Percentiles rank a stretch among this genome's conserved stretches.
phyloP scores from a whole-genome alignment of 495 filamentous ascomycete genomes.

The Hypoxylon fuscum region DNA sequence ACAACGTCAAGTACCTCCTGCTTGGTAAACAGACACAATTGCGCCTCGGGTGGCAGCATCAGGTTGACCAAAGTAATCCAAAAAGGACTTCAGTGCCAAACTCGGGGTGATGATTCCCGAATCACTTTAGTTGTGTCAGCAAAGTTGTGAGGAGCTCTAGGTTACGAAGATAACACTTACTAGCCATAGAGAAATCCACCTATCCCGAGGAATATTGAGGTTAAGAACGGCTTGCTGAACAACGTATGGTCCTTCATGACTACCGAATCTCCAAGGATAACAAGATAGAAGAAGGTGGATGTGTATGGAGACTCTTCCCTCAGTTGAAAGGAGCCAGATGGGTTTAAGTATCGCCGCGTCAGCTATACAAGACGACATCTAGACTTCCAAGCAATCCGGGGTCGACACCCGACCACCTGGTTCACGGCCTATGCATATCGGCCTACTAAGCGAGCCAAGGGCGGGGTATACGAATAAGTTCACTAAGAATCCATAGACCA shows the following conservation, averaged over 20 bases:
- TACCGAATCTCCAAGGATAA: not conserved
- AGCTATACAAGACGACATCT: slow-evolving; percentile 5
- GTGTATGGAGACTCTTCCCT: not conserved
- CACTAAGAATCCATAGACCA: not conserved
- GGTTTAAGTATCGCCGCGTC: slow-evolving; percentile 26
- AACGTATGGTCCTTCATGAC: slow-evolving; percentile 21
- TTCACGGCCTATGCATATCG: slow-evolving; percentile 14
- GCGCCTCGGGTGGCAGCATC: slow-evolving; percentile 56
- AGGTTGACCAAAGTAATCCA: slow-evolving; percentile 51
- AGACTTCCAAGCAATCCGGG: slow-evolving; percentile 13
- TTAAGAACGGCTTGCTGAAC: slow-evolving; percentile 46
- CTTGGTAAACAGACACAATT: slow-evolving; percentile 63
- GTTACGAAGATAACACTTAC: slow-evolving; percentile 22
- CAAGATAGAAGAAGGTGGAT: not conserved
- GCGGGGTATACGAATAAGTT: slow-evolving; percentile 20
- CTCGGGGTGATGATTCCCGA: slow-evolving; percentile 55
- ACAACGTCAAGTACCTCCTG: slow-evolving; percentile 26
- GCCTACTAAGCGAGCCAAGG: slow-evolving; percentile 10
- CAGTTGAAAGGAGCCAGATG: slow-evolving; percentile 5
- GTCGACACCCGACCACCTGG: slow-evolving; percentile 30
- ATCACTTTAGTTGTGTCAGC: slow-evolving; percentile 37
- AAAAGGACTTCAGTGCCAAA: slow-evolving; percentile 55
- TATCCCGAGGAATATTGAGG: slow-evolving; percentile 47
- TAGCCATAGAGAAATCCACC: slow-evolving; percentile 50
- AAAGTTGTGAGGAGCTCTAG: not conserved